These are phyloP conservation scores for Volvariella surrecta DNA, from an alignment of 1,284 basidiomycete genomes.

Conservation along the genomic window DNA sequence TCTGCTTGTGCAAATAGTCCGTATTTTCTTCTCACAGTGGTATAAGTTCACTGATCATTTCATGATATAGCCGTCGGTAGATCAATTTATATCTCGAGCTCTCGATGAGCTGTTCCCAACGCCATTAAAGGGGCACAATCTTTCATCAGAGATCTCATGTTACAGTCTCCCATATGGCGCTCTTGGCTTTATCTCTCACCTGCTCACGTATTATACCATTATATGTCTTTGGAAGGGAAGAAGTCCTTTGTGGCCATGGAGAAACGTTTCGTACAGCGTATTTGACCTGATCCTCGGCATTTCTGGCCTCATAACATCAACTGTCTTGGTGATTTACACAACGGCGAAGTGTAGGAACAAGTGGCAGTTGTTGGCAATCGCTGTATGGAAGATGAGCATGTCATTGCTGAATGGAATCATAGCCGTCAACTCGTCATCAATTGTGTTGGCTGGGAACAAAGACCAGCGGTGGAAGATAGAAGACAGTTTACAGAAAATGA, in stretches of 20 bases:
- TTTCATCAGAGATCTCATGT: neutral
- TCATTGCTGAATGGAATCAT: constrained; percentile 4
- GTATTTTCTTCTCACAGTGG: too few relatives aligned
- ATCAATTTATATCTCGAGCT: too few relatives aligned
- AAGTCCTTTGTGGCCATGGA: neutral
- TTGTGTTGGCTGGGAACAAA: neutral
- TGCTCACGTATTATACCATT: neutral
- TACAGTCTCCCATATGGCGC: constrained; percentile 1
- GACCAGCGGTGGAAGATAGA: neutral
- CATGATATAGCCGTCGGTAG: too few relatives aligned
- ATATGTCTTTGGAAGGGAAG: neutral
- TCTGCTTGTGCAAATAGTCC: too few relatives aligned
- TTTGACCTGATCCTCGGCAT: neutral
- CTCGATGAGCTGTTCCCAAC: too few relatives aligned
- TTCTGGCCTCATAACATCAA: neutral
- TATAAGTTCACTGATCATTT: too few relatives aligned
- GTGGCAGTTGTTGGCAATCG: constrained; percentile 3
- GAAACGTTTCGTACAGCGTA: neutral
- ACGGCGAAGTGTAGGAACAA: constrained; percentile 1
- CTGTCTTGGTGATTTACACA: neutral
- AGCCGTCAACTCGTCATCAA: neutral
- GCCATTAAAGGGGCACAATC: neutral
- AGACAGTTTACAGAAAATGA: neutral
- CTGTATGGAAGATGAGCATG: constrained; percentile 6
- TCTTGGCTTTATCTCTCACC: neutral